Conservation (phyloP, 768 basidiomycete species). For the Lactarius akahatsu region DNA sequence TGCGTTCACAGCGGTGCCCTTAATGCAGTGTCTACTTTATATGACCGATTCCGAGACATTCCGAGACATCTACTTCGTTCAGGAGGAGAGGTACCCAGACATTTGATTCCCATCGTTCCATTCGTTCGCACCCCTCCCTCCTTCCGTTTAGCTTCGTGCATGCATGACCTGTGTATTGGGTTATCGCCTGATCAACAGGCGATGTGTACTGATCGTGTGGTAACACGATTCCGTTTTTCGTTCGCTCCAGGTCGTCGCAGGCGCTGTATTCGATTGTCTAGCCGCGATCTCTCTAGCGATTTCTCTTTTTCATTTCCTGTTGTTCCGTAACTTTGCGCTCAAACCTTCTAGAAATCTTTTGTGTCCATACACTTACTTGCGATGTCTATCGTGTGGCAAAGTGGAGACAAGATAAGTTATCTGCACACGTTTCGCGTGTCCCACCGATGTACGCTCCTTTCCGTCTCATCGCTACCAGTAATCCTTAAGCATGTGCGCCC, state of each 20-base stretch:
- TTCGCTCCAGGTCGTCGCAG: not conserved
- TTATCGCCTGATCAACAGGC: not conserved
- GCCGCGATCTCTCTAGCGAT: not conserved
- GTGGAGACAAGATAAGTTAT: constrained; percentile 10
- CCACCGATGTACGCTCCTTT: not conserved
- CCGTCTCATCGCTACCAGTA: not conserved
- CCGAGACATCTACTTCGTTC: not conserved
- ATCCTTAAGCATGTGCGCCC: not conserved
- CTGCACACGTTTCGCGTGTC: constrained; percentile 1
- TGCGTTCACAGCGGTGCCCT: not conserved
- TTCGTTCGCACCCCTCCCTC: no score
- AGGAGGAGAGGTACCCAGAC: not conserved
- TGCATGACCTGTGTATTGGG: constrained; percentile 7
- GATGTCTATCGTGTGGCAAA: constrained; percentile 18
- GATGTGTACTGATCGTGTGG: not conserved
- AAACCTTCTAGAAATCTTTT: not conserved
- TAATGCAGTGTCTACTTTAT: not conserved
- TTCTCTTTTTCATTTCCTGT: not conserved
- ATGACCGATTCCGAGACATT: not conserved
- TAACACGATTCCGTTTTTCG: not conserved
- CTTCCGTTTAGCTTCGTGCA: not conserved
- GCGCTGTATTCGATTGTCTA: not conserved
- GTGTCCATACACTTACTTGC: constrained; percentile 5
- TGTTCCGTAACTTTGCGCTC: not conserved
- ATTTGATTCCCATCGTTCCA: not conserved